These are phyloP conservation scores for Halenospora varia DNA, from an alignment of 495 filamentous ascomycete species.

Conservation along the genomic window DNA sequence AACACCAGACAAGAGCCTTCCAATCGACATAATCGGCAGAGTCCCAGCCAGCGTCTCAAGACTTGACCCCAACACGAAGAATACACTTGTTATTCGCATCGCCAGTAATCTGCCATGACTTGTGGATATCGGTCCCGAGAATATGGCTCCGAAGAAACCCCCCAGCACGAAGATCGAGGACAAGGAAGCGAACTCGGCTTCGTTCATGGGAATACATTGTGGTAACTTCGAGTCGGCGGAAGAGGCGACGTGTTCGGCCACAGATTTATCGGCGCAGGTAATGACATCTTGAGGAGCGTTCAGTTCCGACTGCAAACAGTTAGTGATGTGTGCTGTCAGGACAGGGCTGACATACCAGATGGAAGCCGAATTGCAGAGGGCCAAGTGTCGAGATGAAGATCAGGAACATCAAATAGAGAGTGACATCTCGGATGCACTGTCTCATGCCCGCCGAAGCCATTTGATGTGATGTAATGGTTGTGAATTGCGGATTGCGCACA, in stretches of 20 bases:
- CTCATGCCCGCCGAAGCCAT: conserved; percentile 24
- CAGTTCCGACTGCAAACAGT: conserved; percentile 68
- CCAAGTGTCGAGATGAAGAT: conserved; percentile 64
- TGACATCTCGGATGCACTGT: conserved; percentile 37
- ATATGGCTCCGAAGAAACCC: conserved; percentile 77
- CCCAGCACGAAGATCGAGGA: conserved; percentile 90
- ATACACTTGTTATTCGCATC: conserved; percentile 67
- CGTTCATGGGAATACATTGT: conserved; percentile 80
- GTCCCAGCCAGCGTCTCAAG: conserved; percentile 66
- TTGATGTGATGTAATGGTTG: not conserved
- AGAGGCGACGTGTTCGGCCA: conserved; percentile 31
- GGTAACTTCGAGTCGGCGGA: conserved; percentile 41
- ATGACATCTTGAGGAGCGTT: conserved; percentile 92
- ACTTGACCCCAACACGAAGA: conserved; percentile 72
- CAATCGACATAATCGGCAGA: conserved; percentile 64
- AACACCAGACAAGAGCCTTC: conserved; percentile 75
- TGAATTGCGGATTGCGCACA: not conserved
- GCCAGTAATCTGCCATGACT: conserved; percentile 66
- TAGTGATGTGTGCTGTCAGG: not conserved
- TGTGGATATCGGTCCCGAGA: conserved; percentile 69
- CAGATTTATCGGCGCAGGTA: conserved; percentile 66
- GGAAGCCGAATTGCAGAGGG: conserved; percentile 90
- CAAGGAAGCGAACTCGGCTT: conserved; percentile 71
- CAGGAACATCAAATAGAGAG: conserved; percentile 61
- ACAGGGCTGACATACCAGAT: conserved; percentile 58